Conservation (phyloP, 805 yeast genomes). For the Saccharomycopsis capsularis region DNA sequence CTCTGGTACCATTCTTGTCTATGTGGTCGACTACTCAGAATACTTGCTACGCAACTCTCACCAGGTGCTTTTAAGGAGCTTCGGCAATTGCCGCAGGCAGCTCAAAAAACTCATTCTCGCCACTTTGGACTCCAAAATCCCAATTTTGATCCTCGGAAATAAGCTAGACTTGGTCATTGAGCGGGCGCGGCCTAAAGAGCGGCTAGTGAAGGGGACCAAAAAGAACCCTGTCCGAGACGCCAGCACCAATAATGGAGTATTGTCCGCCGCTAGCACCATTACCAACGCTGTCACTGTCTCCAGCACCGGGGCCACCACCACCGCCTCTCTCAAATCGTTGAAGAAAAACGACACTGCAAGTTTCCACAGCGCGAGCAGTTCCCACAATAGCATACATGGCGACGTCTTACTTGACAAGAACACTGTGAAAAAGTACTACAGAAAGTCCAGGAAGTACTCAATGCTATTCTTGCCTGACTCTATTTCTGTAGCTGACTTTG, state of each 20-base stretch:
- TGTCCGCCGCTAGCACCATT: background rate
- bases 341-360: no score
- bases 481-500: slow-evolving; percentile 6
- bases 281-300: background rate
- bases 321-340: no score
- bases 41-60: slow-evolving; percentile 2
- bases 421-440: background rate
- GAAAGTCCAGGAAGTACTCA: background rate
- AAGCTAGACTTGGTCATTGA: slow-evolving; percentile 7
- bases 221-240: no score
- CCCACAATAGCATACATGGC: background rate
- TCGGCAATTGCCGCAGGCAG: background rate
- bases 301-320: background rate
- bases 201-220: no score
- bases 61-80: background rate
- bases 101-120: slow-evolving; percentile 1
- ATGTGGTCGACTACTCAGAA: slow-evolving; percentile 14
- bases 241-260: no score
- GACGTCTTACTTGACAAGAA: background rate
- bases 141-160: slow-evolving; percentile 14
- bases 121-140: background rate
- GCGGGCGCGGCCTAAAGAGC: no score
- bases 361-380: background rate
- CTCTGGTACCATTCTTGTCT: no score
- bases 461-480: background rate